Conservation (phyloP, 805 yeast genomes). For the Metschnikowia rubicola region DNA sequence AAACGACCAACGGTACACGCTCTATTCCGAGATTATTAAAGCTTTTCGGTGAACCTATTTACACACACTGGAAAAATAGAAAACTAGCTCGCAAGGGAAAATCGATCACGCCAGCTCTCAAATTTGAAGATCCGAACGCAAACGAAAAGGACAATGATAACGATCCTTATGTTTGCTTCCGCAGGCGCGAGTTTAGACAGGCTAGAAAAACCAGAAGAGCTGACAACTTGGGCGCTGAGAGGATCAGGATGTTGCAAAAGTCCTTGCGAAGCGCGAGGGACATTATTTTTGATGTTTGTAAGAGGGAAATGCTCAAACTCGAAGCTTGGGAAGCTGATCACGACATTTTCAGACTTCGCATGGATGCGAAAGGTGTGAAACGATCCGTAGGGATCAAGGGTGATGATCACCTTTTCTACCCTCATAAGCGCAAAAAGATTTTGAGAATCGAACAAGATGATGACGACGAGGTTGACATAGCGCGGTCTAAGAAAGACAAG, state of each 20-base stretch:
- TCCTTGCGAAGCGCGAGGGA: conserved; percentile 76
- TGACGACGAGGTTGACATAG: conserved; percentile 18
- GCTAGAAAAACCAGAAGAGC: conserved; percentile 95
- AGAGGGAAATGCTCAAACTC: conserved; percentile 65
- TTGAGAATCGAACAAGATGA: conserved; percentile 36
- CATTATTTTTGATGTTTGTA: conserved; percentile 64
- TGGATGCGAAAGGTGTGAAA: conserved; percentile 68
- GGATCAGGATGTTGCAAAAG: conserved; percentile 65
- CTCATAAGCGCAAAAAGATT: conserved; percentile 67
- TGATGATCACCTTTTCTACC: conserved; percentile 77
- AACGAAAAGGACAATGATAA: conserved; percentile 80
- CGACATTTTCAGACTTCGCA: conserved; percentile 68
- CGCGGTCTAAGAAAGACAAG: conserved; percentile 16
- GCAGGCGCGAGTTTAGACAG: conserved; percentile 92
- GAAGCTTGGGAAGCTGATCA: conserved; percentile 60
- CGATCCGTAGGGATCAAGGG: conserved; percentile 73
- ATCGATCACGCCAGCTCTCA: conserved; percentile 67
- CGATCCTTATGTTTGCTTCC: conserved; percentile 93
- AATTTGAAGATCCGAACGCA: conserved; percentile 73
- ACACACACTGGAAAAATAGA: conserved; percentile 77
- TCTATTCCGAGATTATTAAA: conserved; percentile 48
- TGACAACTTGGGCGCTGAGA: conserved; percentile 84
- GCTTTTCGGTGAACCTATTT: conserved; percentile 61
- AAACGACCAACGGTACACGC: conserved; percentile 31
- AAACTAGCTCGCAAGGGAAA: conserved; percentile 69